Base-by-base conservation (phyloP, 805 yeast genomes). In the Hanseniaspora taiwanica region DNA sequence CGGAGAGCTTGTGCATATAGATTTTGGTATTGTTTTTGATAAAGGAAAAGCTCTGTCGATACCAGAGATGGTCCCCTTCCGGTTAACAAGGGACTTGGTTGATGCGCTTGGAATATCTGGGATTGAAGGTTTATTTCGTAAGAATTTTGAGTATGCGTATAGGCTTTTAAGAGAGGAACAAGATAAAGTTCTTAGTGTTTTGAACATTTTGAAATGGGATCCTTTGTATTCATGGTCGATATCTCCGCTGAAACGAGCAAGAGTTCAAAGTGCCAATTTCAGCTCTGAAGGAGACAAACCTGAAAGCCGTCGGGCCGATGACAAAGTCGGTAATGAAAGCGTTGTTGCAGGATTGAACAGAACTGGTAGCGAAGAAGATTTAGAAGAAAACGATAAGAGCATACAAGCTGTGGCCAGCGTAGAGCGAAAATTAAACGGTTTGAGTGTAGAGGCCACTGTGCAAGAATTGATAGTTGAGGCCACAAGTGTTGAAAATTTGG, bases 1-100 rank as follows among this genome's bases (percentile, higher is more conserved):
- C 0, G 97, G 97, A 0, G 96, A 87, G 50, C 94, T 96, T 0
- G 78, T 91, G 20, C 98, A 93, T 55, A 93, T 91, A 48, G 99
- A 91, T 58, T 63, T 91, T 14, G 99, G 98, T 0, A 87, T 91
- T 35, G 93, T 97, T 0, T 91, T 91, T 63, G 98, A 91, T 56
- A 96, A 86, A 52, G 98, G 97, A 1, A 77, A 72, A 49, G 60
- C 76, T 12, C 63, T 91, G 31, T 79, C 89, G 0, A 72, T 89
- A 7, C 98, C 99, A 0, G 99, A 91, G 52, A 69, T 81, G 0
- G 94, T 93, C 5, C 98, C 99, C 4, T 93, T 91, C 55, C 62
- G 99, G 46, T 63, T 93, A 27, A 84, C 97, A 0, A 65, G 94
- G 43, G 96, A 93, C 55, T 68, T 91, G 40, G 78, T 86, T 4